These are phyloP conservation scores for Podospora pseudopauciseta DNA, from an alignment of 495 filamentous ascomycete species.

Conservation along the genomic window DNA sequence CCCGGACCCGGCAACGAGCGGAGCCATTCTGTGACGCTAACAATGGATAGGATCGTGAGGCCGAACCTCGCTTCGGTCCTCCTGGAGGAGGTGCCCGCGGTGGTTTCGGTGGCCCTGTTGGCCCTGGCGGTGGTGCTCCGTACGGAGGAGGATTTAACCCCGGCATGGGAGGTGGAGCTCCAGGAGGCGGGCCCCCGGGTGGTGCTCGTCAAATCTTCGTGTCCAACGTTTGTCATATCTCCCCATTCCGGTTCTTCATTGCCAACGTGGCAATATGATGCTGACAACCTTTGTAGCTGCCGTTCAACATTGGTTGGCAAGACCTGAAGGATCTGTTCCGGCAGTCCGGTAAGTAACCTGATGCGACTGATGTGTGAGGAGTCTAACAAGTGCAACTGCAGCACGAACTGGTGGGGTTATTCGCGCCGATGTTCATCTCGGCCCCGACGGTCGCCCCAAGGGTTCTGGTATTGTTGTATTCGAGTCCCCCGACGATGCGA, in stretches of 20 bases:
- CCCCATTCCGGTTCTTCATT: slow-evolving; percentile 21
- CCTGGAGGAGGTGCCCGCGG: slow-evolving; percentile 59
- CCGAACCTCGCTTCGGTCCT: slow-evolving; percentile 87
- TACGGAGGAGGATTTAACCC: slow-evolving; percentile 42
- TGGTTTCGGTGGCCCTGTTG: slow-evolving; percentile 56
- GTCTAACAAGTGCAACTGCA: slow-evolving; percentile 20
- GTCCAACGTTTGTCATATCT: slow-evolving; percentile 82
- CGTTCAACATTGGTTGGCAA: slow-evolving; percentile 97
- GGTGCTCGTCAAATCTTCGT: slow-evolving; percentile 86
- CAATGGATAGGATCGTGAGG: slow-evolving; percentile 74
- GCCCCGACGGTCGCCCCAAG: slow-evolving; percentile 88
- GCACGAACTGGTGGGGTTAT: slow-evolving; percentile 75
- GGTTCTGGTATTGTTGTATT: slow-evolving; percentile 97
- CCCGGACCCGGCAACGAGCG: not conserved
- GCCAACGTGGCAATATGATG: slow-evolving; percentile 33
- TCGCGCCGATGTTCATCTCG: slow-evolving; percentile 92
- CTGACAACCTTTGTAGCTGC: slow-evolving; percentile 61
- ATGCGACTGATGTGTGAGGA: not conserved
- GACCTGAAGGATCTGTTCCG: slow-evolving; percentile 98
- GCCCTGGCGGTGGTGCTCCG: slow-evolving; percentile 41
- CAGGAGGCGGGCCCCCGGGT: slow-evolving; percentile 50
- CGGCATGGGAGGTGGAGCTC: slow-evolving; percentile 40
- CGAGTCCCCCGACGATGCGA: slow-evolving; percentile 88
- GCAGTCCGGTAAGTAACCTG: slow-evolving; percentile 76
- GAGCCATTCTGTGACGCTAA: slow-evolving; percentile 12